These are phyloP conservation scores for Wickerhamiella azyma DNA, from an alignment of 805 yeast species.

Conservation along the genomic window DNA sequence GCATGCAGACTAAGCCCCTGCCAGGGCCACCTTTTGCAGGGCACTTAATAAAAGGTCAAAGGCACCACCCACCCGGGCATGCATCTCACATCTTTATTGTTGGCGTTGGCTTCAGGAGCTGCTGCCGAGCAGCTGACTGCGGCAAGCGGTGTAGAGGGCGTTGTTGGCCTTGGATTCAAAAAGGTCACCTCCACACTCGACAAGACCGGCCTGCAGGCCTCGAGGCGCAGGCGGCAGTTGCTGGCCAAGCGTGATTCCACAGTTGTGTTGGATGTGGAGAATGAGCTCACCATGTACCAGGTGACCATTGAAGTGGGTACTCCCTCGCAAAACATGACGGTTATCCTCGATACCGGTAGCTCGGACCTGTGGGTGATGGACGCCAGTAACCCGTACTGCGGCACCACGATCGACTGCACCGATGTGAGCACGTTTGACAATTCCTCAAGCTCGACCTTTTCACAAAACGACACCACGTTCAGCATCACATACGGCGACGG, in stretches of 20 bases:
- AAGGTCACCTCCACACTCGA: not conserved
- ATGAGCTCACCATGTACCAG: slow-evolving; percentile 14
- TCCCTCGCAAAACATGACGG: slow-evolving; percentile 37
- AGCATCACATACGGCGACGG: slow-evolving; percentile 30
- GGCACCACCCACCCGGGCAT: not conserved
- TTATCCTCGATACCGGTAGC: slow-evolving; percentile 63
- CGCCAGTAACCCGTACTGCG: slow-evolving; percentile 33
- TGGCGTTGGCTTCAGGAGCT: not conserved
- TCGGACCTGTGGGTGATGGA: slow-evolving; percentile 56
- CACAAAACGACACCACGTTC: slow-evolving; percentile 13
- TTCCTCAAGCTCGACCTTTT: slow-evolving; percentile 7
- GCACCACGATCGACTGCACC: slow-evolving; percentile 6
- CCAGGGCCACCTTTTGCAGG: not conserved
- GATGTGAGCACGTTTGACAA: not conserved
- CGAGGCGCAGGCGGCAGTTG: not conserved
- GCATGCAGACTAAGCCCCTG: not conserved
- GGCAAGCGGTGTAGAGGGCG: not conserved
- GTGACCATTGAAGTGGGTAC: slow-evolving; percentile 36
- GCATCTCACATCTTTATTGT: not conserved
- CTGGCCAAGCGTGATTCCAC: not conserved
- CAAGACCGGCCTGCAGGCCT: not conserved
- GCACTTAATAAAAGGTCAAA: not conserved
- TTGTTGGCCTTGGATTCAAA: not conserved
- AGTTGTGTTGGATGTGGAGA: not conserved
- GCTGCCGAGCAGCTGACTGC: not conserved